These are phyloP conservation scores for Pinguiococcus pyrenoidosus DNA, from an alignment of 108 stramenopile species.

Conservation along the genomic window DNA sequence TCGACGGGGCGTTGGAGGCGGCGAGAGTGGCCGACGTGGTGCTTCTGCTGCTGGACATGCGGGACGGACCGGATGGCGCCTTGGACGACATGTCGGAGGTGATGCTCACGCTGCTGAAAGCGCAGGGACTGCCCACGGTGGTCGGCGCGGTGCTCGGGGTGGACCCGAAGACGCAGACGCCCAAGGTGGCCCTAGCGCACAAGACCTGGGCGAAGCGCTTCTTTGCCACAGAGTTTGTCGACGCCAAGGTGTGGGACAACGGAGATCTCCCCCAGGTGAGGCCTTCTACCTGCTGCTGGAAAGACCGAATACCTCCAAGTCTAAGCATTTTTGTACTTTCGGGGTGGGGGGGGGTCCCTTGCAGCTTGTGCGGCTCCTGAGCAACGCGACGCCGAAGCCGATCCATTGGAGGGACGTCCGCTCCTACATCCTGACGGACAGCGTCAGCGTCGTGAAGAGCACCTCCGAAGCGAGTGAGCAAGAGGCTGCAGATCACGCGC, in stretches of 20 bases:
- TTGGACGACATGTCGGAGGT: constrained; percentile 53
- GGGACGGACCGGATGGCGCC: constrained; percentile 46
- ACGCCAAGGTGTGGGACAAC: constrained; percentile 25
- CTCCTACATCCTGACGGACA: constrained; percentile 57
- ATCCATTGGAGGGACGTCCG: constrained; percentile 45
- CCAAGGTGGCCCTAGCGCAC: constrained; percentile 1
- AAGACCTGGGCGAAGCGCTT: constrained; percentile 34
- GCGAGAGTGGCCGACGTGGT: constrained; percentile 74
- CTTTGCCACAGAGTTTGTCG: constrained; percentile 35
- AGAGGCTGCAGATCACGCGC: constrained; percentile 25
- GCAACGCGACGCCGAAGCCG: constrained; percentile 17
- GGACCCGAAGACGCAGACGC: constrained; percentile 20
- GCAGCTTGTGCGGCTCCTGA: constrained; percentile 47
- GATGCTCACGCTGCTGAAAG: constrained; percentile 73
- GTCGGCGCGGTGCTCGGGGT: constrained; percentile 56
- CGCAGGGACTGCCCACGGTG: constrained; percentile 76
- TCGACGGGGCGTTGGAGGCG: constrained; percentile 59
- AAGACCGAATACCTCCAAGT: no score
- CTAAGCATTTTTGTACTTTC: no score
- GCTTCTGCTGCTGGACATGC: constrained; percentile 54
- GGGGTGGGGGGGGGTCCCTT: no score
- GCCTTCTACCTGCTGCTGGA: no score
- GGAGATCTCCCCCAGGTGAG: constrained; percentile 12
- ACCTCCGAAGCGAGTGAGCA: constrained; percentile 52
- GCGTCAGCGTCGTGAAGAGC: constrained; percentile 54